phyloP scores from a whole-genome alignment of 345 rosid species.

The Euphorbia peplus region DNA sequence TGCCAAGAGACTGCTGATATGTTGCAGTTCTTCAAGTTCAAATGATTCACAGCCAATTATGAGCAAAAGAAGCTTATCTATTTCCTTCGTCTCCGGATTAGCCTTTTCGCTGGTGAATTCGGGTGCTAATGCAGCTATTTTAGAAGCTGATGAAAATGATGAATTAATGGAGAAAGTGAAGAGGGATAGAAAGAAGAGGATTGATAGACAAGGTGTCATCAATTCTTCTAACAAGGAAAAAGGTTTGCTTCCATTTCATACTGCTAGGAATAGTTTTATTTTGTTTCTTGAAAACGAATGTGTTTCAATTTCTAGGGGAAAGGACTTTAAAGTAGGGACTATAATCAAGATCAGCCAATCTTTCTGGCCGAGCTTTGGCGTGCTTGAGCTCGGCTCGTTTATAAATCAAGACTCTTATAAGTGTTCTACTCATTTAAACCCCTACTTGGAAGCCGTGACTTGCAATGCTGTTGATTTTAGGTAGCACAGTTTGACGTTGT shows the following conservation, averaged over 20 bases:
- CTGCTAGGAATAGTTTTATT: too few species aligned
- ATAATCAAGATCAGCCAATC: too few species aligned
- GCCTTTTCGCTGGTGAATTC: slow-evolving; percentile 38
- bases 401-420: too few species aligned
- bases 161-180: slow-evolving; percentile 89
- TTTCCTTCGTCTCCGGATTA: slow-evolving; percentile 47
- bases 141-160: slow-evolving; percentile 89
- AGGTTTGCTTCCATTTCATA: slow-evolving; percentile 45
- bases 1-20: slow-evolving; percentile 22
- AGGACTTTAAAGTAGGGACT: too few species aligned
- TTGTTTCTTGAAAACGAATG: too few species aligned
- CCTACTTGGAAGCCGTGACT: neutral
- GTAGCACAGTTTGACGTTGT: too few species aligned
- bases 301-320: too few species aligned
- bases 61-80: slow-evolving; percentile 51
- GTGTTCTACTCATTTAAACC: too few species aligned
- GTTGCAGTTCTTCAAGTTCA: slow-evolving; percentile 39
- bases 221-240: slow-evolving; percentile 67
- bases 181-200: slow-evolving; percentile 75
- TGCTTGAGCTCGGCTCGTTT: too few species aligned
- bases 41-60: slow-evolving; percentile 25
- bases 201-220: slow-evolving; percentile 76
- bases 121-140: slow-evolving; percentile 67
- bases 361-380: too few species aligned
- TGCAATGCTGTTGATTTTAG: neutral